Conservation (phyloP, 192 early-diverging fungal species). For the Lobulomyces angularis region DNA sequence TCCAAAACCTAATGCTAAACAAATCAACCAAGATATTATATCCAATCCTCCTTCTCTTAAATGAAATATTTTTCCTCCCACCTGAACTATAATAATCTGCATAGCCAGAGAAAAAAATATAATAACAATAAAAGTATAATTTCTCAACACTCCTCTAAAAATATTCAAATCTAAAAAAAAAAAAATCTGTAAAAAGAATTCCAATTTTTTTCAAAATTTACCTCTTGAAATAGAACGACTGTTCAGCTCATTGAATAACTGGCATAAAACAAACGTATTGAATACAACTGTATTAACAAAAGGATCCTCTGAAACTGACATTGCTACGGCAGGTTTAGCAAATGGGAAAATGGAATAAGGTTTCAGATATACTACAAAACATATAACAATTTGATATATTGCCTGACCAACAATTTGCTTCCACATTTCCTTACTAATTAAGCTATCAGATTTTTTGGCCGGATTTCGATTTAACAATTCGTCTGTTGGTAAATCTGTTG, state of each 20-base stretch:
- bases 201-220: background rate
- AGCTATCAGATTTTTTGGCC: constrained; percentile 51
- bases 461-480: constrained; percentile 73
- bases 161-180: constrained; percentile 13
- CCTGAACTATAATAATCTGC: constrained; percentile 27
- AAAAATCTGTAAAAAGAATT: background rate
- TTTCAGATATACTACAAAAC: constrained; percentile 31
- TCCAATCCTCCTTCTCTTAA: constrained; percentile 2
- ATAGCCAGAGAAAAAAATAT: constrained; percentile 8
- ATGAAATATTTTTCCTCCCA: constrained; percentile 15
- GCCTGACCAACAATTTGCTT: constrained; percentile 86
- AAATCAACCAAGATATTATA: background rate
- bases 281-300: constrained; percentile 75
- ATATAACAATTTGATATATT: constrained; percentile 74
- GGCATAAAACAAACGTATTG: constrained; percentile 84
- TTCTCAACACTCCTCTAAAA: constrained; percentile 20
- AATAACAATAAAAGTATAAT: constrained; percentile 22
- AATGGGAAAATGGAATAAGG: too few relatives aligned
- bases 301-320: too few relatives aligned
- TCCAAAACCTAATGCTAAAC: constrained; percentile 1
- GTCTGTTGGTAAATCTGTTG: constrained; percentile 78
- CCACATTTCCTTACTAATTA: constrained; percentile 84
- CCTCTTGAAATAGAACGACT: constrained; percentile 10
- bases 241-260: constrained; percentile 86
- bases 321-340: too few relatives aligned